phyloP scores from a whole-genome alignment of 2,329 filamentous ascomycete species.

The Fusarium nygamai region DNA sequence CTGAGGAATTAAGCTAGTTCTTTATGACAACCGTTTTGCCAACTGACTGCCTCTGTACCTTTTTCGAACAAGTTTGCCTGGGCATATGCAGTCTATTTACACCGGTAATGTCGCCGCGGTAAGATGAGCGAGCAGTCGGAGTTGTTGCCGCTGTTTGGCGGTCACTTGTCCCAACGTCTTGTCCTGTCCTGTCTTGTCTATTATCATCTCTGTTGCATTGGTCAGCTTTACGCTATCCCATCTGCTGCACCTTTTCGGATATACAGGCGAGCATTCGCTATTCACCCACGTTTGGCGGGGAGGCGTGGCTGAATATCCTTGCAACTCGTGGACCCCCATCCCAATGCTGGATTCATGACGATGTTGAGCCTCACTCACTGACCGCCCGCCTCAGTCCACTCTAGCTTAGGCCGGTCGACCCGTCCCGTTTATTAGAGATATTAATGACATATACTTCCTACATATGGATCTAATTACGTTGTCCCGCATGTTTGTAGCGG shows the following conservation, averaged over 20 bases:
- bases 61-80: constrained; percentile 3
- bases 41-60: neutral
- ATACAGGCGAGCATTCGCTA: constrained; percentile 2
- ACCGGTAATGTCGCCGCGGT: constrained; percentile 5
- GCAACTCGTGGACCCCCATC: constrained; percentile 17
- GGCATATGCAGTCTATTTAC: constrained; percentile 5
- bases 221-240: neutral
- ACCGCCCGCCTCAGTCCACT: constrained; percentile 20
- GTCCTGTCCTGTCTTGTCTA: neutral
- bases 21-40: constrained; percentile 4
- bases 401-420: constrained; percentile 6
- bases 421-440: constrained; percentile 12
- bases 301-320: constrained; percentile 19
- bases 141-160: neutral
- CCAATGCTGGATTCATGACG: constrained; percentile 24
- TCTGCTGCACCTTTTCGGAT: constrained; percentile 6
- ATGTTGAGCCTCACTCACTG: constrained; percentile 28
- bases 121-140: neutral
- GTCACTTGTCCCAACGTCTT: neutral
- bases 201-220: neutral
- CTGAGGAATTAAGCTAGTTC: neutral
- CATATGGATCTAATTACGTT: neutral
- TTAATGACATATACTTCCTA: neutral
- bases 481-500: constrained; percentile 1
- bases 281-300: constrained; percentile 8